Conservation (phyloP, 2,329 filamentous ascomycete genomes). For the Mycogone perniciosa region DNA sequence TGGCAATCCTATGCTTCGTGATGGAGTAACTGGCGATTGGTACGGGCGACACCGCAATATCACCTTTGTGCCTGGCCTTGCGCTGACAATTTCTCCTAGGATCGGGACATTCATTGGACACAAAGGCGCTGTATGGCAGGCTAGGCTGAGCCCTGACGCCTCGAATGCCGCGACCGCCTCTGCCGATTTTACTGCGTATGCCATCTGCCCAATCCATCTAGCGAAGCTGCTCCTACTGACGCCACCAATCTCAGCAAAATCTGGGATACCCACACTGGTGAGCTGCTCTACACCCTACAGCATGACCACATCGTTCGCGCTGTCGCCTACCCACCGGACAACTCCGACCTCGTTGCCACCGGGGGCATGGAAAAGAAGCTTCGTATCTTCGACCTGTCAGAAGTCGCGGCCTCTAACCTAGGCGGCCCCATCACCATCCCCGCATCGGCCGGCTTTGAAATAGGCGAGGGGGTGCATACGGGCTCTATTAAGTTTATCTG, state of each 20-base stretch:
- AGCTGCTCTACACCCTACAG: constrained; percentile 77
- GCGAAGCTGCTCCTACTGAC: neutral
- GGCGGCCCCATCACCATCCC: constrained; percentile 42
- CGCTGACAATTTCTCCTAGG: constrained; percentile 56
- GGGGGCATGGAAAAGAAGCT: constrained; percentile 96
- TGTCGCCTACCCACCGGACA: constrained; percentile 79
- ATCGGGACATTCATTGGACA: constrained; percentile 97
- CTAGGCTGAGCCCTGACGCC: constrained; percentile 81
- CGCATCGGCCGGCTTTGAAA: constrained; percentile 69
- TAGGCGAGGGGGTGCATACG: constrained; percentile 75
- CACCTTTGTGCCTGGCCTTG: neutral
- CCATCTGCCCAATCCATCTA: constrained; percentile 10
- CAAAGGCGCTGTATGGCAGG: constrained; percentile 97
- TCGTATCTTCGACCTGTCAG: constrained; percentile 81
- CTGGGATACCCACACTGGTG: constrained; percentile 94
- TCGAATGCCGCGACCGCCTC: constrained; percentile 86
- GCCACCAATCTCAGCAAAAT: constrained; percentile 60
- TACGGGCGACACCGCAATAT: constrained; percentile 31
- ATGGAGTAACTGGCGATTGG: constrained; percentile 94
- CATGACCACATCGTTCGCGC: constrained; percentile 95
- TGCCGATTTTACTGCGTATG: constrained; percentile 90
- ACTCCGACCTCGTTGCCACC: constrained; percentile 79
- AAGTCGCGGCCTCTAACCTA: constrained; percentile 39
- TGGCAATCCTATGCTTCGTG: constrained; percentile 96
- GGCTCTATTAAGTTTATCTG: constrained; percentile 94